Evolutionary conservation across 1,284 basidiomycete genomes (phyloP).

Genomic region (Singerocomus inundabilis): DNA sequence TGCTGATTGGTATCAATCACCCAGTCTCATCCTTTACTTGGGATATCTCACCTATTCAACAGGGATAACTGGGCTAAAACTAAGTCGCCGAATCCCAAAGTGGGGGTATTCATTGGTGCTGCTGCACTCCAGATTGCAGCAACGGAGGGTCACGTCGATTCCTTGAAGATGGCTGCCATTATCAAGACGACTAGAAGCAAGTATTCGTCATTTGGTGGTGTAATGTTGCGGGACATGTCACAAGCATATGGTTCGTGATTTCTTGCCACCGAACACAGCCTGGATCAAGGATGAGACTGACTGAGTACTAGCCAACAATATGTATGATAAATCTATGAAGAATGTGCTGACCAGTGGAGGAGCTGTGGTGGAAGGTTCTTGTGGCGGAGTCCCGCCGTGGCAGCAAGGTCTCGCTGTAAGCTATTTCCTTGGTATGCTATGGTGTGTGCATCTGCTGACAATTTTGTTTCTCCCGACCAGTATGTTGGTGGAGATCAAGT

Average conservation of each 20-base stretch:
- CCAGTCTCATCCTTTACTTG: neutral
- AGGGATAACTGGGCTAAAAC: constrained; percentile 69
- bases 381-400: constrained; percentile 51
- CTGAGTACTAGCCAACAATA: constrained; percentile 18
- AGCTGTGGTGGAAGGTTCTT: constrained; percentile 32
- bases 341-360: constrained; percentile 14
- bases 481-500: constrained; percentile 21
- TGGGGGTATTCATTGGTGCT: constrained; percentile 65
- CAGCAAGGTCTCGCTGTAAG: constrained; percentile 42
- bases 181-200: constrained; percentile 43
- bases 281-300: neutral
- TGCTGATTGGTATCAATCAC: constrained; percentile 42
- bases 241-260: constrained; percentile 47
- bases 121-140: constrained; percentile 52
- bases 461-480: neutral
- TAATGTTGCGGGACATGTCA: constrained; percentile 69
- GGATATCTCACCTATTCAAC: constrained; percentile 4
- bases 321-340: constrained; percentile 28
- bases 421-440: neutral
- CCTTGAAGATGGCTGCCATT: constrained; percentile 46
- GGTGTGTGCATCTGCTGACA: neutral
- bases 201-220: constrained; percentile 66
- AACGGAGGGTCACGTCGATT: constrained; percentile 50
- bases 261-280: neutral
- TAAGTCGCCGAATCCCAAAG: constrained; percentile 52